A percentile compares a stretch with the other conserved stretches of the same genome.
phyloP scores from a whole-genome alignment of 2,329 filamentous ascomycete species.

The Fusarium continuum region DNA sequence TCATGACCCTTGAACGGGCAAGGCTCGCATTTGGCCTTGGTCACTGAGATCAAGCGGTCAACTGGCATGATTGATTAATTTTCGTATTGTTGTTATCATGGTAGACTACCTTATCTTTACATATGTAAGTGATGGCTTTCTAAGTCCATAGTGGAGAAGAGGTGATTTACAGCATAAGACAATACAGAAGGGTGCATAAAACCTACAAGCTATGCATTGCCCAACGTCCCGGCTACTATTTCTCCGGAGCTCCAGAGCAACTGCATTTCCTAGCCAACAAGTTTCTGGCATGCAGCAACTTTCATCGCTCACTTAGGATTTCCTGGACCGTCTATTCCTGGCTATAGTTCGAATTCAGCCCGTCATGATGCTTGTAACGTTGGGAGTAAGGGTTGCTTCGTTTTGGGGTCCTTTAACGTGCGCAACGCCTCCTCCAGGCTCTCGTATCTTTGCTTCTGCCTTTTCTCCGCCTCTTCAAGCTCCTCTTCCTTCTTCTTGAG shows the following conservation, averaged over 20 bases:
- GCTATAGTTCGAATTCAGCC: background rate
- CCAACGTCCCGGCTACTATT: background rate
- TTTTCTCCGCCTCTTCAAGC: constrained; percentile 56
- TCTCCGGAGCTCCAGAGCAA: background rate
- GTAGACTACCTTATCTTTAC: constrained; percentile 4
- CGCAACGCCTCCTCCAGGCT: constrained; percentile 64
- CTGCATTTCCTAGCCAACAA: background rate
- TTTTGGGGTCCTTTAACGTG: constrained; percentile 63
- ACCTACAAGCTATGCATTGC: background rate
- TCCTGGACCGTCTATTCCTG: background rate
- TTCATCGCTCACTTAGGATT: background rate
- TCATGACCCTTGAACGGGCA: background rate
- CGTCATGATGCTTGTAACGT: constrained; percentile 42
- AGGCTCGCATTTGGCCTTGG: background rate
- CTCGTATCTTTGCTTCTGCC: constrained; percentile 58
- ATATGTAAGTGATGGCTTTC: constrained; percentile 21
- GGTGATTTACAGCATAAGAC: constrained; percentile 27
- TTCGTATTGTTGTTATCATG: constrained; percentile 16
- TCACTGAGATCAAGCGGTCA: constrained; percentile 1
- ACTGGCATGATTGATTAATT: background rate
- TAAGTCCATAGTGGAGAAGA: constrained; percentile 32
- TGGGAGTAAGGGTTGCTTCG: constrained; percentile 63
- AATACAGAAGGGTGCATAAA: background rate
- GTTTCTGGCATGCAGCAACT: background rate
- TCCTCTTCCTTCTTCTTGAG: constrained; percentile 61